Percentiles rank a stretch among this genome's conserved stretches.
These are phyloP conservation scores for Erodium maritimum DNA, from an alignment of 345 rosid genomes.

Conservation along the genomic window DNA sequence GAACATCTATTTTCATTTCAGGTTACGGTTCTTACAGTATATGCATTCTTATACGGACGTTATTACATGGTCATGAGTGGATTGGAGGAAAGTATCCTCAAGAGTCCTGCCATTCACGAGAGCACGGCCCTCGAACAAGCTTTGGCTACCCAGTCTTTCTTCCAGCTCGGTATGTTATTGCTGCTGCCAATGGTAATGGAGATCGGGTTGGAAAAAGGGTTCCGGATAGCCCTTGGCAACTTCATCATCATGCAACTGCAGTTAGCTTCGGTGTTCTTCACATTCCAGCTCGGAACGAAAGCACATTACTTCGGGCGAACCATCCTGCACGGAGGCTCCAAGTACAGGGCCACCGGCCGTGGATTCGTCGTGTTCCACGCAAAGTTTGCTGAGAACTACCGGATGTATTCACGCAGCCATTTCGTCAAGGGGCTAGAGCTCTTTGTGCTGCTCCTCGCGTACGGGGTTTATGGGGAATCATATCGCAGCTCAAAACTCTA, in stretches of 20 bases:
- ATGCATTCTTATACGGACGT: slow-evolving; percentile 88
- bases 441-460: slow-evolving; percentile 46
- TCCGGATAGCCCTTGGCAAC: slow-evolving; percentile 72
- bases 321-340: slow-evolving; percentile 87
- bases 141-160: slow-evolving; percentile 67
- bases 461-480: slow-evolving; percentile 56
- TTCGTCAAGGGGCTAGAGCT: slow-evolving; percentile 87
- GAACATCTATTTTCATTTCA: slow-evolving; percentile 22
- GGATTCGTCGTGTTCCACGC: slow-evolving; percentile 89
- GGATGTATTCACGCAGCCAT: slow-evolving; percentile 90
- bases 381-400: slow-evolving; percentile 79
- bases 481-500: slow-evolving; percentile 67
- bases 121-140: slow-evolving; percentile 85
- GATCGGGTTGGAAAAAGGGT: slow-evolving; percentile 89
- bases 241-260: slow-evolving; percentile 93
- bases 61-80: slow-evolving; percentile 86
- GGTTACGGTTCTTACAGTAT: slow-evolving; percentile 76
- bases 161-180: slow-evolving; percentile 76
- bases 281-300: slow-evolving; percentile 97
- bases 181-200: slow-evolving; percentile 96
- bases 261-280: slow-evolving; percentile 87
- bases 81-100: slow-evolving; percentile 49
- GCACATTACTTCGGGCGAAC: slow-evolving; percentile 86
- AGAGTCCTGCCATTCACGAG: slow-evolving; percentile 39
- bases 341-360: slow-evolving; percentile 78